Evolutionary conservation across 148 eudicot genomes (phyloP).

Genomic region (Beta vulgaris): DNA sequence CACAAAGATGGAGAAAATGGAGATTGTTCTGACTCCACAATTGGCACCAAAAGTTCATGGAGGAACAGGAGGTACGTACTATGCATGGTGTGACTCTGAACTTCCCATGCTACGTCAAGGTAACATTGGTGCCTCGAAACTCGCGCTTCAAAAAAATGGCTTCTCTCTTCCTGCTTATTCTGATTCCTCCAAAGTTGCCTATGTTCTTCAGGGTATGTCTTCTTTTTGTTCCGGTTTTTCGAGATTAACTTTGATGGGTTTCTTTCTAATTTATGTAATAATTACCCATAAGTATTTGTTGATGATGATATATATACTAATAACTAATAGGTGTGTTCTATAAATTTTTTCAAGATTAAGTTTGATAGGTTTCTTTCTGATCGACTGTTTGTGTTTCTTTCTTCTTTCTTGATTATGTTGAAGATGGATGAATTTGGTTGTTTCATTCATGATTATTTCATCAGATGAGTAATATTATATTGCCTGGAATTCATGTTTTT

Average conservation of each 20-base stretch:
- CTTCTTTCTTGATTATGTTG: no score
- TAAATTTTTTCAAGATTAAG: no score
- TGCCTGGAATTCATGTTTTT: not conserved
- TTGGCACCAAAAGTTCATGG: constrained; percentile 47
- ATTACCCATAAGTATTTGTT: no score
- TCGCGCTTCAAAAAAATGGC: constrained; percentile 54
- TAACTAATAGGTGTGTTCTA: no score
- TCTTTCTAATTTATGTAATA: no score
- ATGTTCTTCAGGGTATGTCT: constrained; percentile 75
- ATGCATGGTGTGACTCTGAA: constrained; percentile 74
- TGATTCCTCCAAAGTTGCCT: constrained; percentile 73
- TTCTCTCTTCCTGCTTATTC: constrained; percentile 72
- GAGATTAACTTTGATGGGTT: no score
- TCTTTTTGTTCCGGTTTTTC: not conserved
- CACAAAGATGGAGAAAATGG: constrained; percentile 40
- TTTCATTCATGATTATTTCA: no score
- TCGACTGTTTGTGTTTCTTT: no score
- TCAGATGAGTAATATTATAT: not conserved
- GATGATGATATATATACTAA: no score
- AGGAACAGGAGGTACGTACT: constrained; percentile 65
- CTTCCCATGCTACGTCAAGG: constrained; percentile 68
- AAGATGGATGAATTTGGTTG: not conserved
- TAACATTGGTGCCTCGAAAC: constrained; percentile 76
- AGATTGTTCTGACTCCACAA: constrained; percentile 61
- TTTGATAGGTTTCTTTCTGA: no score